Evolutionary conservation across 768 basidiomycete genomes (phyloP).

Genomic region (Strobilomyces dryophilus): DNA sequence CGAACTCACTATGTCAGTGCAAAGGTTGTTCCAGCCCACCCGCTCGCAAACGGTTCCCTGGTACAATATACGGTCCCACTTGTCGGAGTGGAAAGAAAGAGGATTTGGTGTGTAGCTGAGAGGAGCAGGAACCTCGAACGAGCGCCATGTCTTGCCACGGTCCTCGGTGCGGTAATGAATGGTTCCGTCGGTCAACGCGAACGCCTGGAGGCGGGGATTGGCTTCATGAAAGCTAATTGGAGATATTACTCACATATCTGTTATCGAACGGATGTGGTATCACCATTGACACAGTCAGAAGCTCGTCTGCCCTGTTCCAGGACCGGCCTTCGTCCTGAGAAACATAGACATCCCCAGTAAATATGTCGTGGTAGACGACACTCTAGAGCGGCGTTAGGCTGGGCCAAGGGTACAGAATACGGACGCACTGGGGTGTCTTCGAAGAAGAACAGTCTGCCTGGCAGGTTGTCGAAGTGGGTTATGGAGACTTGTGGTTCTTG

Average conservation of each 20-base stretch:
- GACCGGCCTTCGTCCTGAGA: slow-evolving; percentile 85
- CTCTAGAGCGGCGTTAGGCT: slow-evolving; percentile 33
- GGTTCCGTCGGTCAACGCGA: slow-evolving; percentile 69
- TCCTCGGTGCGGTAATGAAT: slow-evolving; percentile 88
- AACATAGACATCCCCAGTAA: slow-evolving; percentile 65
- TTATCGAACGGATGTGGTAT: slow-evolving; percentile 87
- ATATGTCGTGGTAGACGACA: slow-evolving; percentile 79
- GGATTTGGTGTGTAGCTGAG: slow-evolving; percentile 47
- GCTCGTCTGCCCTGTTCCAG: slow-evolving; percentile 48
- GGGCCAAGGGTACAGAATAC: neutral
- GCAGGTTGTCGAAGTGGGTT: slow-evolving; percentile 64
- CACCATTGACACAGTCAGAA: slow-evolving; percentile 60
- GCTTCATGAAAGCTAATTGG: neutral
- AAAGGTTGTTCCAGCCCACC: slow-evolving; percentile 50
- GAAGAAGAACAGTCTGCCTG: slow-evolving; percentile 82
- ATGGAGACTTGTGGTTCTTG: slow-evolving; percentile 48
- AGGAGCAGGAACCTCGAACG: slow-evolving; percentile 66
- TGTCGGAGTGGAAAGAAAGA: slow-evolving; percentile 86
- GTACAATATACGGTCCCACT: slow-evolving; percentile 73
- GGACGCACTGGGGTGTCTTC: slow-evolving; percentile 82
- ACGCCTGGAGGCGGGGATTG: slow-evolving; percentile 55
- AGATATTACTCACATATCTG: slow-evolving; percentile 48
- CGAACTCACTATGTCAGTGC: slow-evolving; percentile 70
- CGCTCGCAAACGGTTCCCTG: slow-evolving; percentile 66
- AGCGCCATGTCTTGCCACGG: slow-evolving; percentile 82